phyloP scores from a whole-genome alignment of 23 red algal species.

The Pyropia yezoensis region DNA sequence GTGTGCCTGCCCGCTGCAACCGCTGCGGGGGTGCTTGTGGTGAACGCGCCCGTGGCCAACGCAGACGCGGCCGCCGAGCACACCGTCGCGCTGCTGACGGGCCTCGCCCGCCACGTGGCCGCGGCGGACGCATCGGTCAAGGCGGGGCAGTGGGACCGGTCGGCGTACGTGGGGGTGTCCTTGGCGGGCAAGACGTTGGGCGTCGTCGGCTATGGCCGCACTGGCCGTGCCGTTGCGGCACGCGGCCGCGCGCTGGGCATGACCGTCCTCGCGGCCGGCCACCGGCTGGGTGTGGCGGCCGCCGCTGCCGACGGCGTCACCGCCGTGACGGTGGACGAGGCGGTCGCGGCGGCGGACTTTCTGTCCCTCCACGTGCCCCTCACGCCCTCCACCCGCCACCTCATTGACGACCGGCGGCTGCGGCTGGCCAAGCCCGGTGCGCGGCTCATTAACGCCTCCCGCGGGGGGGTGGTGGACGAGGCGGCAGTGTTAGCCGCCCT shows the following conservation, averaged over 20 bases:
- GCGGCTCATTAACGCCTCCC: conserved; percentile 85
- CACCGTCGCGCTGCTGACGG: conserved; percentile 76
- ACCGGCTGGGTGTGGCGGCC: conserved; percentile 54
- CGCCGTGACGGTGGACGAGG: conserved; percentile 31
- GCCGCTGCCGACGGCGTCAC: conserved; percentile 66
- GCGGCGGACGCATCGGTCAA: conserved; percentile 87
- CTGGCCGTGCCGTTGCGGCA: conserved; percentile 88
- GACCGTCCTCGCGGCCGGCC: conserved; percentile 82
- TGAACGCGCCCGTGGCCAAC: conserved; percentile 96
- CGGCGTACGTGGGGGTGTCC: conserved; percentile 70
- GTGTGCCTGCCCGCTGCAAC: conserved; percentile 92
- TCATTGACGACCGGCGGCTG: conserved; percentile 56
- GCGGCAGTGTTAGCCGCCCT: conserved; percentile 78
- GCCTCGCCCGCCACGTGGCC: conserved; percentile 46
- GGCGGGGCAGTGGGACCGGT: conserved; percentile 61
- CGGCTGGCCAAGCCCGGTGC: conserved; percentile 53
- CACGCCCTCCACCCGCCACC: conserved; percentile 47
- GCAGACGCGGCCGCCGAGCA: conserved; percentile 96
- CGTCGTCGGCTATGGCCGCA: conserved; percentile 82
- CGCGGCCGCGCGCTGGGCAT: conserved; percentile 81
- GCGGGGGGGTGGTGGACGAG: conserved; percentile 88
- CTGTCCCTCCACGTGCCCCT: conserved; percentile 94
- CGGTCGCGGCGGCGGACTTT: conserved; percentile 61
- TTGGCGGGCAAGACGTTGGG: conserved; percentile 86
- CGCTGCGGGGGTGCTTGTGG: conserved; percentile 87